Conservation (phyloP, 192 early-diverging fungal species). For the Oehlia diaphana region DNA sequence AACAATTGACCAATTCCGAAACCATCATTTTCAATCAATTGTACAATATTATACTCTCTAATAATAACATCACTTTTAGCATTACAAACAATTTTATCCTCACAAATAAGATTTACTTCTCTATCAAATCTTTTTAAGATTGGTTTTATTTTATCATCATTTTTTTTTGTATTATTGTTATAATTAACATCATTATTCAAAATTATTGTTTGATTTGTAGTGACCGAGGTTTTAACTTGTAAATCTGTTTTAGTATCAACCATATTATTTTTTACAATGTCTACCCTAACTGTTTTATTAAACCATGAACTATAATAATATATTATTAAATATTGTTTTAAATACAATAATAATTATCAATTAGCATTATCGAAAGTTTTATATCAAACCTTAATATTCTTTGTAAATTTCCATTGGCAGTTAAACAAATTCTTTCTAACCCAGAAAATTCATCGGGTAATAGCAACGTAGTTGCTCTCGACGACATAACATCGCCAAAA, state of each 20-base stretch:
- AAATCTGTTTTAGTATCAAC: conserved; percentile 20
- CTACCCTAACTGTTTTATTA: conserved; percentile 37
- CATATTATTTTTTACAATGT: conserved; percentile 37
- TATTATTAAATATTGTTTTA: not conserved
- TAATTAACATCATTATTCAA: not conserved
- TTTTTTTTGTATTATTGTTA: not conserved
- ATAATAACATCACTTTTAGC: conserved; percentile 42
- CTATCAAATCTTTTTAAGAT: conserved; percentile 41
- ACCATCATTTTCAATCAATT: conserved; percentile 42
- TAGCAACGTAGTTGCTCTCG: conserved; percentile 33
- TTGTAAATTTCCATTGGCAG: conserved; percentile 49
- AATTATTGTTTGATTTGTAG: not conserved
- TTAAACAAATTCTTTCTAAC: conserved; percentile 43
- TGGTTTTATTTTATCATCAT: not conserved
- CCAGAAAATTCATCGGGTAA: conserved; percentile 44
- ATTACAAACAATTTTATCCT: conserved; percentile 43
- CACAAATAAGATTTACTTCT: conserved; percentile 45
- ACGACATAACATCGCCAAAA: conserved; percentile 45
- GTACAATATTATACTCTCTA: conserved; percentile 35
- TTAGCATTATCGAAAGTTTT: not conserved
- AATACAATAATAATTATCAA: no score
- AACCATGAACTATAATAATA: conserved; percentile 36
- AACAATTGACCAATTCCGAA: conserved; percentile 50
- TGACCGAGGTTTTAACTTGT: not conserved
- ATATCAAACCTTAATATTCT: conserved; percentile 42